Conservation (phyloP, 371 early-diverging fungal genomes). For the Mortierella sp. region DNA sequence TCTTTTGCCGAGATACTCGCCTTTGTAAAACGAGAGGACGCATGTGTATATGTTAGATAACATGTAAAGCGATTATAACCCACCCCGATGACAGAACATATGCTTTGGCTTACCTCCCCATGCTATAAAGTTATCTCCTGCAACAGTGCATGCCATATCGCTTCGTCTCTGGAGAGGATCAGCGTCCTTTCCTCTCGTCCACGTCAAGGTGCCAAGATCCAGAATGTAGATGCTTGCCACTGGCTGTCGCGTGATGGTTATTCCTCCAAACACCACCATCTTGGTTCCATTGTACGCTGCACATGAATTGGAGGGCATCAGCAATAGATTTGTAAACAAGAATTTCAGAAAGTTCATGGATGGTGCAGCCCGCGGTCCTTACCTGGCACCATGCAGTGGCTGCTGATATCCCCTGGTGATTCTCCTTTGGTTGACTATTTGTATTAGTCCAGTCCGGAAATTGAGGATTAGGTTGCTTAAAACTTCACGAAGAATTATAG, state of each 20-base stretch:
- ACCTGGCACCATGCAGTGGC: slow-evolving; percentile 17
- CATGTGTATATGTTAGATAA: too few species aligned
- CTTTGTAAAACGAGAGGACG: background rate
- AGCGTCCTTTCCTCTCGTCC: slow-evolving; percentile 1
- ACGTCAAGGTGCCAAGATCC: slow-evolving; percentile 9
- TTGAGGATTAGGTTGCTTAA: background rate
- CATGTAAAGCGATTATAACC: too few species aligned
- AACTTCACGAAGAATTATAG: background rate
- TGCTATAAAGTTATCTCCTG: slow-evolving; percentile 11
- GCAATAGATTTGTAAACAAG: too few species aligned
- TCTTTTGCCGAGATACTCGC: too few species aligned
- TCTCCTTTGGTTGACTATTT: background rate
- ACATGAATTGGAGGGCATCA: background rate
- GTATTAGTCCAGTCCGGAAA: background rate
- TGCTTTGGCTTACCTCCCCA: slow-evolving; percentile 32
- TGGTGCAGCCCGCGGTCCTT: background rate
- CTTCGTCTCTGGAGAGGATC: background rate
- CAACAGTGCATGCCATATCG: slow-evolving; percentile 7
- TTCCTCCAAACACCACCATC: slow-evolving; percentile 21
- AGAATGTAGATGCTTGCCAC: slow-evolving; percentile 4
- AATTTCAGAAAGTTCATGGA: background rate
- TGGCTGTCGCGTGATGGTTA: background rate
- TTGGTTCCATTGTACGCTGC: slow-evolving; percentile 20
- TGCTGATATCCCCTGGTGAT: background rate
- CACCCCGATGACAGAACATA: too few species aligned